Evolutionary conservation across 345 rosid genomes (phyloP).

Genomic region (Fremontodendron californicum): DNA sequence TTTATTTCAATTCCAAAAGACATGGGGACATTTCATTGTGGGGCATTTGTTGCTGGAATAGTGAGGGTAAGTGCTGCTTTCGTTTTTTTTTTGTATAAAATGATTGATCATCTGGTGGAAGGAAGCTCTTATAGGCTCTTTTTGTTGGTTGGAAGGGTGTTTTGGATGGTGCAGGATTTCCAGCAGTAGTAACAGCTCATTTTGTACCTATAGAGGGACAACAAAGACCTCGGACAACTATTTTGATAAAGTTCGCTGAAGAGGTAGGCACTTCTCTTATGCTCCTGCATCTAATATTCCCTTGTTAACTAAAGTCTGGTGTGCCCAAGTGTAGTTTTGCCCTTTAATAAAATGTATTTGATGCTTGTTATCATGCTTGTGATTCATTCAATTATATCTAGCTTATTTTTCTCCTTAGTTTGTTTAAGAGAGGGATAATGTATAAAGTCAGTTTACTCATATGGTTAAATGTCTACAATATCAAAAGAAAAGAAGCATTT

Average conservation of each 20-base stretch:
- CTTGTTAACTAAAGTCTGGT: background rate
- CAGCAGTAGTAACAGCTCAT: constrained; percentile 95
- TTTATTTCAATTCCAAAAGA: constrained; percentile 98
- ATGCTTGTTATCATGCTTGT: background rate
- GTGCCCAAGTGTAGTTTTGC: background rate
- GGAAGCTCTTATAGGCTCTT: constrained; percentile 15
- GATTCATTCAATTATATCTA: background rate
- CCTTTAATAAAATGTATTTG: background rate
- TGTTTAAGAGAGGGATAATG: background rate
- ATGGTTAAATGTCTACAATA: background rate
- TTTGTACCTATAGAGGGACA: constrained; percentile 97
- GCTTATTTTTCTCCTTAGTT: background rate
- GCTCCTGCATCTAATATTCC: background rate
- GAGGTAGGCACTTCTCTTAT: constrained; percentile 48
- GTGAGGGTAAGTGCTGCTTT: constrained; percentile 54
- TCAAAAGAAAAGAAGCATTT: no score
- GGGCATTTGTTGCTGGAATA: constrained; percentile 98
- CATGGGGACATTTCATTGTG: constrained; percentile 97
- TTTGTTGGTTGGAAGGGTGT: constrained; percentile 61
- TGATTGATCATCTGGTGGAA: background rate
- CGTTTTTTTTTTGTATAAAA: background rate
- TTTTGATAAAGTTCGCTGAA: constrained; percentile 90
- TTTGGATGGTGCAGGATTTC: constrained; percentile 87
- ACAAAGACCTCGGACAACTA: constrained; percentile 92
- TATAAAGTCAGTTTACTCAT: background rate